Percentiles rank a stretch among this genome's conserved stretches.
Conservation (phyloP, 495 filamentous ascomycete genomes). For the Staphylotrichum longicolle region DNA sequence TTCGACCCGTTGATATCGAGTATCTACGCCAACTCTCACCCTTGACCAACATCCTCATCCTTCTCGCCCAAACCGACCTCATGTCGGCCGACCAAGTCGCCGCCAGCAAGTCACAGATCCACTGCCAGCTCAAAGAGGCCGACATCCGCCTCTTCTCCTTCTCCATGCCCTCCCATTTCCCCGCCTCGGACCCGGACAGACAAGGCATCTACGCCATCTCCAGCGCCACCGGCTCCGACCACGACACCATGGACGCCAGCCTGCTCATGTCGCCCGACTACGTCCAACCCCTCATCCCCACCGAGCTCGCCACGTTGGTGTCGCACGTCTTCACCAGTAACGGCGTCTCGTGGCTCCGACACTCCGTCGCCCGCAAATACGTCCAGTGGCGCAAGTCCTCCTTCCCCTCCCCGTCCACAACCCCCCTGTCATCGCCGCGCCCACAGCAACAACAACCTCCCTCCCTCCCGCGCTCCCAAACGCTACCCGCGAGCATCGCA, state of each 20-base stretch:
- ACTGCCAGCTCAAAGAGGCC: constrained; percentile 56
- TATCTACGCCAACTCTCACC: constrained; percentile 70
- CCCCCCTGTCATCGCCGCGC: neutral
- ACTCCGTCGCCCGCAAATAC: constrained; percentile 83
- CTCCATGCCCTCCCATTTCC: constrained; percentile 33
- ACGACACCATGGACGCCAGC: constrained; percentile 92
- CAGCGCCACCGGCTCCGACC: constrained; percentile 69
- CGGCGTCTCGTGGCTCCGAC: constrained; percentile 80
- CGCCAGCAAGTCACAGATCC: constrained; percentile 60
- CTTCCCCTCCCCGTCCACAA: constrained; percentile 15
- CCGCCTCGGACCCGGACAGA: constrained; percentile 28
- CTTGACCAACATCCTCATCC: constrained; percentile 83
- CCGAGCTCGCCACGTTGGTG: constrained; percentile 72
- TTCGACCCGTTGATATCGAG: constrained; percentile 71
- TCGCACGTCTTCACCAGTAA: constrained; percentile 73
- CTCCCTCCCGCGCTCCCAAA: constrained; percentile 7
- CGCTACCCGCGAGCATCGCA: constrained; percentile 7
- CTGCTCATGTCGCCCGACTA: constrained; percentile 94
- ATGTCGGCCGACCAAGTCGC: constrained; percentile 59
- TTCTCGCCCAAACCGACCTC: constrained; percentile 76
- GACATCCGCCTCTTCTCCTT: constrained; percentile 71
- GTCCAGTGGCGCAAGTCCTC: constrained; percentile 58
- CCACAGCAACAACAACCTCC: neutral
- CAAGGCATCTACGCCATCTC: constrained; percentile 74
- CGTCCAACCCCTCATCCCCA: constrained; percentile 74